These are phyloP conservation scores for Apiotrichum brassicae DNA, from an alignment of 1,284 basidiomycete genomes.

Conservation along the genomic window DNA sequence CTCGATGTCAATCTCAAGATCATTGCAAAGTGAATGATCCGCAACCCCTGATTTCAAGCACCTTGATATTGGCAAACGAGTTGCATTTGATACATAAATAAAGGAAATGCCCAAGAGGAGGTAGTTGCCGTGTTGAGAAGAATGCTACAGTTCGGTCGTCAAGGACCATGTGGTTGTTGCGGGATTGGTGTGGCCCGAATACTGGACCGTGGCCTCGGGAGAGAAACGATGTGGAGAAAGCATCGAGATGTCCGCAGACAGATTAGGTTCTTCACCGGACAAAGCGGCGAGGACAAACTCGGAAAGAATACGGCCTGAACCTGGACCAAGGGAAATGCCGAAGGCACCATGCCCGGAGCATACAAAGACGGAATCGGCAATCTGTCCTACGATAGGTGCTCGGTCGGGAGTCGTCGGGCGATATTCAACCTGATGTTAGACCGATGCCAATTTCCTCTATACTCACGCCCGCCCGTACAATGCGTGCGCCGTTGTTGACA, in stretches of 20 bases:
- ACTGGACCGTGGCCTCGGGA: background rate
- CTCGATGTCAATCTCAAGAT: too few species aligned
- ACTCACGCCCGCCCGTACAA: background rate
- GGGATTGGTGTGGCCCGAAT: background rate
- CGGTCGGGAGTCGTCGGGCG: background rate
- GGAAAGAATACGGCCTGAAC: background rate
- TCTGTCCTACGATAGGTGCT: background rate
- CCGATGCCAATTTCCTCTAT: background rate
- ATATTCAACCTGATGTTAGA: background rate
- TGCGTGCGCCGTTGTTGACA: background rate
- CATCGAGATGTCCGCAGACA: background rate
- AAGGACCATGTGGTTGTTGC: too few species aligned
- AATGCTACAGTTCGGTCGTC: too few species aligned
- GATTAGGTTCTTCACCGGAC: background rate
- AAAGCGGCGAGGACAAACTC: background rate
- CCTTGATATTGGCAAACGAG: too few species aligned
- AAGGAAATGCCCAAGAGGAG: too few species aligned
- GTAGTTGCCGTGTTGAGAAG: too few species aligned
- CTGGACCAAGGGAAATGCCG: background rate
- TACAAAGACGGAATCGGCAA: background rate
- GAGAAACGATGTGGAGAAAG: background rate
- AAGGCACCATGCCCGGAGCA: background rate
- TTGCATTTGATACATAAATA: too few species aligned
- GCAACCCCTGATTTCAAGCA: too few species aligned
- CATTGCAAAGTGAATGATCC: too few species aligned